Conservation (phyloP, 805 yeast species). For the Hanseniaspora thailandica region DNA sequence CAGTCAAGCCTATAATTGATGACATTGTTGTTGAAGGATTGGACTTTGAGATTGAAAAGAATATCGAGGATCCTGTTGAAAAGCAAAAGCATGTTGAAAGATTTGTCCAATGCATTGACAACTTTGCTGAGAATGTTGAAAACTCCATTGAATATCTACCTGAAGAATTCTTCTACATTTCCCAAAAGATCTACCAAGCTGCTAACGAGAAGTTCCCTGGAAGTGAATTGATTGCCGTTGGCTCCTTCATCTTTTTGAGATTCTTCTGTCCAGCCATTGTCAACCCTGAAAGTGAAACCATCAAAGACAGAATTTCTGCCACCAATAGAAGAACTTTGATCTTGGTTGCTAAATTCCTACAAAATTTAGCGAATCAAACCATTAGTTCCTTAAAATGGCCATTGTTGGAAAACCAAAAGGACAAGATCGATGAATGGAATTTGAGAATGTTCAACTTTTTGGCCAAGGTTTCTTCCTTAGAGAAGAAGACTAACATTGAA, state of each 20-base stretch:
- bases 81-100: constrained; percentile 32
- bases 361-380: constrained; percentile 77
- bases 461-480: constrained; percentile 26
- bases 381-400: constrained; percentile 56
- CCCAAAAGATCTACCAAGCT: constrained; percentile 49
- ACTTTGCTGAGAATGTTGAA: constrained; percentile 49
- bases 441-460: constrained; percentile 34
- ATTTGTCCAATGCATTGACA: constrained; percentile 46
- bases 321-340: constrained; percentile 53
- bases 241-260: constrained; percentile 74
- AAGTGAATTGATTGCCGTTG: constrained; percentile 59
- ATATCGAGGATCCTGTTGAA: constrained; percentile 30
- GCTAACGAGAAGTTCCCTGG: constrained; percentile 54
- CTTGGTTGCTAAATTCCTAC: constrained; percentile 71
- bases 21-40: constrained; percentile 41
- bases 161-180: constrained; percentile 55
- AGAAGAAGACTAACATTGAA: constrained; percentile 21
- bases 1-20: constrained; percentile 46
- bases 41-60: constrained; percentile 54
- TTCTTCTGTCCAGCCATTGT: constrained; percentile 82
- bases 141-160: constrained; percentile 52
- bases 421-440: constrained; percentile 34
- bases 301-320: constrained; percentile 26
- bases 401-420: constrained; percentile 33
- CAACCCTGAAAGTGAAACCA: constrained; percentile 53